Conservation (phyloP, 1,139 yeast genomes). For the Sugiyamaella sp. region DNA sequence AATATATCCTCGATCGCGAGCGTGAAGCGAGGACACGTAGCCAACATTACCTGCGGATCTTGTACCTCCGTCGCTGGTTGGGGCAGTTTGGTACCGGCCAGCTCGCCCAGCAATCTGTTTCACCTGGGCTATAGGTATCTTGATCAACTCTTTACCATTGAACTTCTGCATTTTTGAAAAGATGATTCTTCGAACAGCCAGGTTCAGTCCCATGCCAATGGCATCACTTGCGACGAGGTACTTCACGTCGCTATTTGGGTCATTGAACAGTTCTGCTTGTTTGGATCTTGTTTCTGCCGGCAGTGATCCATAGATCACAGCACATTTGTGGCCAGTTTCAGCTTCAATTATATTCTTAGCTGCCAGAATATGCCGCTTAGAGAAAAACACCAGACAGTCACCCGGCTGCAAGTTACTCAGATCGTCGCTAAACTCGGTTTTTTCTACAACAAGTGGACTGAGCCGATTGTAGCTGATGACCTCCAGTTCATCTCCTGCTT, state of each 20-base stretch:
- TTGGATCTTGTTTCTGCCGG: constrained; percentile 93
- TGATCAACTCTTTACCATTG: constrained; percentile 59
- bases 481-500: constrained; percentile 79
- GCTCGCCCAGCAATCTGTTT: constrained; percentile 98
- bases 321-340: constrained; percentile 66
- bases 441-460: constrained; percentile 67
- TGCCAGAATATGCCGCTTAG: constrained; percentile 52
- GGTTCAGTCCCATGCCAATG: constrained; percentile 93
- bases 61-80: constrained; percentile 23
- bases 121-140: constrained; percentile 57
- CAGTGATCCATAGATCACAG: constrained; percentile 90
- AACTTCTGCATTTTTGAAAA: constrained; percentile 71
- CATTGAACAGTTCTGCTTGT: constrained; percentile 79
- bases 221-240: constrained; percentile 94
- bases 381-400: constrained; percentile 88
- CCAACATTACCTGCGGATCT: constrained; percentile 47
- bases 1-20: constrained; percentile 38
- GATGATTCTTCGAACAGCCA: constrained; percentile 77
- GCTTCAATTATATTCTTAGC: constrained; percentile 36
- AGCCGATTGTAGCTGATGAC: constrained; percentile 72
- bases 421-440: constrained; percentile 41
- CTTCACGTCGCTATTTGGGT: constrained; percentile 64
- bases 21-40: constrained; percentile 38
- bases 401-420: constrained; percentile 55
- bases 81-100: constrained; percentile 64